Conservation (phyloP, 176 grass and related monocot species). For the Cymbopogon citratus region DNA sequence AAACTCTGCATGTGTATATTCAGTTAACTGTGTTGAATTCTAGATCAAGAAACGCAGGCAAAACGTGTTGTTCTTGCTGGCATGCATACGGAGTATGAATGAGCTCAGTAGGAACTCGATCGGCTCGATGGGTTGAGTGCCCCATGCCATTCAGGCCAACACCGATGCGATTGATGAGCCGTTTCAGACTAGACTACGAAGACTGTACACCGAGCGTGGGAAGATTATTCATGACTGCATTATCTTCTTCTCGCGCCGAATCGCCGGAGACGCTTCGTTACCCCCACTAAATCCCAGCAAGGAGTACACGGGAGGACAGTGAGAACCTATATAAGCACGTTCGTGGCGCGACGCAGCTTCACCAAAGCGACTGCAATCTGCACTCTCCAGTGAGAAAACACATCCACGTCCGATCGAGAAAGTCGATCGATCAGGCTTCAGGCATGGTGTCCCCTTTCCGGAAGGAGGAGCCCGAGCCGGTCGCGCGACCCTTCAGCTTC, state of each 20-base stretch:
- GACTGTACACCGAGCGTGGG: background rate
- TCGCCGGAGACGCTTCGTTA: background rate
- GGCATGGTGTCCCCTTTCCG: background rate
- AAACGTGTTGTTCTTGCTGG: too few species aligned
- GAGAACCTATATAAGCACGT: background rate
- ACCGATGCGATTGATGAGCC: too few species aligned
- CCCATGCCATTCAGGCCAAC: too few species aligned
- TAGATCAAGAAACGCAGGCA: too few species aligned
- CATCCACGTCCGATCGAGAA: background rate
- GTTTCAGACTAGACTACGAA: background rate
- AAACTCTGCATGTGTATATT: too few species aligned
- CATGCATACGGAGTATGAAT: too few species aligned
- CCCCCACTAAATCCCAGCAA: background rate
- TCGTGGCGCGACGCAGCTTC: background rate
- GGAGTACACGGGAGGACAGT: background rate
- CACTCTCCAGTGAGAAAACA: background rate
- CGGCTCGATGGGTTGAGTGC: too few species aligned
- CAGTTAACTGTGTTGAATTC: too few species aligned
- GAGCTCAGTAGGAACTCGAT: too few species aligned
- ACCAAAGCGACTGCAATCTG: background rate
- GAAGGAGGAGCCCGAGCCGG: background rate
- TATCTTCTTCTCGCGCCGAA: background rate
- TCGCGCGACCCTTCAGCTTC: background rate
- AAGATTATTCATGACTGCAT: background rate
- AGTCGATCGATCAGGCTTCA: background rate